Conservation (phyloP, 179 eudicot species). For the Beta lomatogona region DNA sequence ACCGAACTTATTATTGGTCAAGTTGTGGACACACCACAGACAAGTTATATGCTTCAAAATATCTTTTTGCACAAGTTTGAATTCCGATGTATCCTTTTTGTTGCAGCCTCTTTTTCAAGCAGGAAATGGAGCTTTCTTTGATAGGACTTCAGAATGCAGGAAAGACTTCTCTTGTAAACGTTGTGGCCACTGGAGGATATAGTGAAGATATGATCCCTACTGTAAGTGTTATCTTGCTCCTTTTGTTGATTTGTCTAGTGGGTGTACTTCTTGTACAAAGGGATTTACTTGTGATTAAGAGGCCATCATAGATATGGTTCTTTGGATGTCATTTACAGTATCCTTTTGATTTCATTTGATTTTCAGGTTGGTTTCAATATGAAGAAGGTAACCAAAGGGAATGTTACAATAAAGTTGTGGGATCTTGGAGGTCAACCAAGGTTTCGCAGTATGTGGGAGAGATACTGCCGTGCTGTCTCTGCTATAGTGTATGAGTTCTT, state of each 20-base stretch:
- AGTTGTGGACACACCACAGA: not conserved
- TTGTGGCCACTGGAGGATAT: constrained; percentile 97
- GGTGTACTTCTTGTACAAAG: not conserved
- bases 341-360: not conserved
- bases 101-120: constrained; percentile 97
- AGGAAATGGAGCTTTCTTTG: constrained; percentile 98
- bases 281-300: not conserved
- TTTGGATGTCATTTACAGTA: too few relatives aligned
- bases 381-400: constrained; percentile 98
- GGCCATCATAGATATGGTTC: not conserved
- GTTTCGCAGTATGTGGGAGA: constrained; percentile 99
- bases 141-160: constrained; percentile 99
- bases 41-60: not conserved
- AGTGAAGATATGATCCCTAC: constrained; percentile 99
- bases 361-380: constrained; percentile 94
- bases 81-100: constrained; percentile 17
- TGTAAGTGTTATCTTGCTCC: constrained; percentile 46
- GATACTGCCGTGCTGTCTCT: constrained; percentile 99
- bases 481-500: constrained; percentile 81
- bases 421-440: constrained; percentile 99
- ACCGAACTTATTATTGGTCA: not conserved
- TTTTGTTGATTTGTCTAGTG: not conserved
- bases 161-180: constrained; percentile 96
- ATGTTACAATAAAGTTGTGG: constrained; percentile 97
- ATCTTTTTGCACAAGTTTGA: not conserved